Conservation (phyloP, 257 asterid species). For the Solanum bulbocastanum region DNA sequence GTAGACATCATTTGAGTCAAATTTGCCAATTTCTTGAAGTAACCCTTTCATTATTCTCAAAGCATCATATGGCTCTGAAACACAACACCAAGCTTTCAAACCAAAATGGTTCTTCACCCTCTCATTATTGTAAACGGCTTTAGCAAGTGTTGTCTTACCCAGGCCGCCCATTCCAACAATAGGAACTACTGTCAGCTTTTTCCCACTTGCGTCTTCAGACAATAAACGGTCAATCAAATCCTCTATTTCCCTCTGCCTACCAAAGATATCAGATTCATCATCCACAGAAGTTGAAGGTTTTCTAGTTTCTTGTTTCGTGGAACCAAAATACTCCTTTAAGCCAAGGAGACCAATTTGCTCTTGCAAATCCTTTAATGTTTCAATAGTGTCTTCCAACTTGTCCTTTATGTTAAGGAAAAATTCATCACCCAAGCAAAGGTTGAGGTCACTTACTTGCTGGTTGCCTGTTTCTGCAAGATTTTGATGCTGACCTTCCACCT, state of each 20-base stretch:
- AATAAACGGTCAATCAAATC: neutral
- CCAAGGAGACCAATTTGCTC: too few species aligned
- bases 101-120: conserved; percentile 19
- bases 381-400: neutral
- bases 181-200: neutral
- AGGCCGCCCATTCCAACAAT: neutral
- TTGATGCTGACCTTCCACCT: neutral
- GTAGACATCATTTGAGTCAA: neutral
- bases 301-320: neutral
- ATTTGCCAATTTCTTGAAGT: conserved; percentile 5
- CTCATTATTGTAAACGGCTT: conserved; percentile 31
- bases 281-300: conserved; percentile 6
- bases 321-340: too few species aligned
- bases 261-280: neutral
- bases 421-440: too few species aligned
- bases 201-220: neutral
- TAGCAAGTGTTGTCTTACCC: conserved; percentile 58
- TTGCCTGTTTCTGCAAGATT: neutral
- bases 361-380: neutral
- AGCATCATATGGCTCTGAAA: conserved; percentile 36
- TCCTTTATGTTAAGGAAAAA: too few species aligned
- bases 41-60: conserved; percentile 26
- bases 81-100: conserved; percentile 39
- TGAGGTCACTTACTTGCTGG: neutral
- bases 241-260: neutral